phyloP scores from a whole-genome alignment of 768 basidiomycete genomes.

The Coprinopsis strossmayeri region DNA sequence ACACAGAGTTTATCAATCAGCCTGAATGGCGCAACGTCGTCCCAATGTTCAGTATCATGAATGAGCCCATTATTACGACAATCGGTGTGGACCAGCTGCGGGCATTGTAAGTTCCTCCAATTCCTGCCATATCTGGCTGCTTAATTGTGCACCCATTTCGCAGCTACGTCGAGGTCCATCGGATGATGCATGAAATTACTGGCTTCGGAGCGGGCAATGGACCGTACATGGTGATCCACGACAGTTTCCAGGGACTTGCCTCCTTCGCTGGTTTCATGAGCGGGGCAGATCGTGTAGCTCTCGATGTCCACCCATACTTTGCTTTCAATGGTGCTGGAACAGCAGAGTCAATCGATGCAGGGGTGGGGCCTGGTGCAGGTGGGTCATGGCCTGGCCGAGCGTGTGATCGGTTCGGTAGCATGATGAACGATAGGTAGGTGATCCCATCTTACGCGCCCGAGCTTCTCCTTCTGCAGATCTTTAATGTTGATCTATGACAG shows the following conservation, averaged over 20 bases:
- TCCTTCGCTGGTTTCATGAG: constrained; percentile 27
- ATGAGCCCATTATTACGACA: constrained; percentile 46
- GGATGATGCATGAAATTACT: constrained; percentile 65
- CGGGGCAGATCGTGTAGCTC: constrained; percentile 34
- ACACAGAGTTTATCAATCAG: constrained; percentile 81
- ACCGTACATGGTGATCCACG: constrained; percentile 44
- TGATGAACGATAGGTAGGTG: constrained; percentile 45
- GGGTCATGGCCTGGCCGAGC: constrained; percentile 44
- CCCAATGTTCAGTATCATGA: constrained; percentile 57
- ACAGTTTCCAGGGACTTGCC: constrained; percentile 38
- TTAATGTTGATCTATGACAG: constrained; percentile 19
- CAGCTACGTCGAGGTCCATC: constrained; percentile 53
- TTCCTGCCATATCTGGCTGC: constrained; percentile 18
- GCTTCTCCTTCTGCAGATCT: not conserved
- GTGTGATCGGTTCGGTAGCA: constrained; percentile 51
- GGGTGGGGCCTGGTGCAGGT: constrained; percentile 30
- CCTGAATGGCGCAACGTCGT: constrained; percentile 64
- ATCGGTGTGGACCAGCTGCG: constrained; percentile 54
- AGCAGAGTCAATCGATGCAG: constrained; percentile 30
- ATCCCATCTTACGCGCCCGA: constrained; percentile 27
- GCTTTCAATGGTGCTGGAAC: constrained; percentile 39
- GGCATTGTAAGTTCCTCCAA: constrained; percentile 51
- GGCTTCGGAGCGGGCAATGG: constrained; percentile 66
- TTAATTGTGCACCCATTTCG: constrained; percentile 12
- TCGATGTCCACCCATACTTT: constrained; percentile 37